Evolutionary conservation across 2,329 filamentous ascomycete species (phyloP).

Genomic region (Bipolaris victoriae): DNA sequence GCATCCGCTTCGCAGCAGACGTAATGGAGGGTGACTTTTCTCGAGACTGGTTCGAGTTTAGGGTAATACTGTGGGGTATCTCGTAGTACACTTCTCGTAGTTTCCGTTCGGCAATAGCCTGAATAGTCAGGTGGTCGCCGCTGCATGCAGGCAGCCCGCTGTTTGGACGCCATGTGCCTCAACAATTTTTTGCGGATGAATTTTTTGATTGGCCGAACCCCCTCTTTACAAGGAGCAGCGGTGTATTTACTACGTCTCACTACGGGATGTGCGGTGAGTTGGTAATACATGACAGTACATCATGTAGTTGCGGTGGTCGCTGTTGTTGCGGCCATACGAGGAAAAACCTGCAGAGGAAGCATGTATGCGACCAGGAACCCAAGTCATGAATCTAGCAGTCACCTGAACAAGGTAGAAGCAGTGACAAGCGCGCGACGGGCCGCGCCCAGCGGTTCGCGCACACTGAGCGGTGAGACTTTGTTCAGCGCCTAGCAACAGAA

Average conservation of each 20-base stretch:
- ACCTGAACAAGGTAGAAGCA: constrained; percentile 5
- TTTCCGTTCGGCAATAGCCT: constrained; percentile 22
- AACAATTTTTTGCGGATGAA: constrained; percentile 31
- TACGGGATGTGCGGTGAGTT: constrained; percentile 37
- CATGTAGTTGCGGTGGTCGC: constrained; percentile 9
- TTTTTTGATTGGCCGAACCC: constrained; percentile 37
- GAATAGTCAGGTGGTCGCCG: constrained; percentile 42
- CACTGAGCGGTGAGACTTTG: constrained; percentile 30
- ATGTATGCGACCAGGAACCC: constrained; percentile 12
- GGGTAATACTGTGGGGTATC: constrained; percentile 18
- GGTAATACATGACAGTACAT: constrained; percentile 28
- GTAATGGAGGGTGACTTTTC: constrained; percentile 2
- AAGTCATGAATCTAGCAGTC: constrained; percentile 2
- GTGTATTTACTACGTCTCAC: constrained; percentile 33
- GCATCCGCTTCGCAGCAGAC: constrained; percentile 3
- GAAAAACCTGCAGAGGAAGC: neutral
- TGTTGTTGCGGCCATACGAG: constrained; percentile 2
- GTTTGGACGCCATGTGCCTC: constrained; percentile 35
- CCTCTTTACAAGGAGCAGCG: constrained; percentile 35
- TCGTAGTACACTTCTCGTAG: constrained; percentile 24
- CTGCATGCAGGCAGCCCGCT: constrained; percentile 32
- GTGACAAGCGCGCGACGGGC: constrained; percentile 15
- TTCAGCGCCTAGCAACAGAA: constrained; percentile 9
- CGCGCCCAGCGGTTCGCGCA: constrained; percentile 19
- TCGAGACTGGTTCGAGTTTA: constrained; percentile 10